A percentile compares a stretch with the other conserved stretches of the same genome.
These are phyloP conservation scores for Metschnikowia hibisci DNA, from an alignment of 805 yeast genomes.

Conservation along the genomic window DNA sequence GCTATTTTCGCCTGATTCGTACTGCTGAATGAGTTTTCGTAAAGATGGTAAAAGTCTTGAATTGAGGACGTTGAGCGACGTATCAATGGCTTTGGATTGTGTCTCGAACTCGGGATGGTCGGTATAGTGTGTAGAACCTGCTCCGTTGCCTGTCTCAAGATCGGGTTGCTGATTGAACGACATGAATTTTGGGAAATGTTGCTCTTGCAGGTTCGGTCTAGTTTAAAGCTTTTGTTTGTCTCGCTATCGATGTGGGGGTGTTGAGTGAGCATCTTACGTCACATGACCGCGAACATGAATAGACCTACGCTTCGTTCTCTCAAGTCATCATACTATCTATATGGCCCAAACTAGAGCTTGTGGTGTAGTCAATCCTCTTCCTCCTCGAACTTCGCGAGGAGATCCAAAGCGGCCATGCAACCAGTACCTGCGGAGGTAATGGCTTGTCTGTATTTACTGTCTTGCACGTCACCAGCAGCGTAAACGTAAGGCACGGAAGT, in stretches of 20 bases:
- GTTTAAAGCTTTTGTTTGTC: no score
- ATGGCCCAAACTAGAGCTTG: constrained; percentile 3
- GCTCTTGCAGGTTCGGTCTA: not conserved
- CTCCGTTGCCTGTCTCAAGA: constrained; percentile 22
- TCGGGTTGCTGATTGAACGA: constrained; percentile 30
- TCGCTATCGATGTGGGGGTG: not conserved
- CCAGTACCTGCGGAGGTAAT: constrained; percentile 99
- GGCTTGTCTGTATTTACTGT: constrained; percentile 95
- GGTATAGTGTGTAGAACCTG: constrained; percentile 23
- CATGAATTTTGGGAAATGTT: constrained; percentile 12
- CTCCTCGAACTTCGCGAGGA: constrained; percentile 30
- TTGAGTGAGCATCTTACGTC: not conserved
- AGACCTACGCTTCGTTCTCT: no score
- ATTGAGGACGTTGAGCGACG: constrained; percentile 28
- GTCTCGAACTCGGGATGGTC: constrained; percentile 42
- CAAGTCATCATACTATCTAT: not conserved
- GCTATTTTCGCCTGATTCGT: constrained; percentile 15
- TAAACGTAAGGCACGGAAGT: constrained; percentile 89
- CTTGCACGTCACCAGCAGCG: constrained; percentile 99
- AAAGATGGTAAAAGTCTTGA: constrained; percentile 21
- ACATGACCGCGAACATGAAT: constrained; percentile 2
- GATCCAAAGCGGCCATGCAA: constrained; percentile 98
- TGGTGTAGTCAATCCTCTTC: constrained; percentile 19
- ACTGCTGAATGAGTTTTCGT: constrained; percentile 21
- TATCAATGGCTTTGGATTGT: constrained; percentile 29